Conservation (phyloP, 2,329 filamentous ascomycete genomes). For the Verticillium klebahnii region DNA sequence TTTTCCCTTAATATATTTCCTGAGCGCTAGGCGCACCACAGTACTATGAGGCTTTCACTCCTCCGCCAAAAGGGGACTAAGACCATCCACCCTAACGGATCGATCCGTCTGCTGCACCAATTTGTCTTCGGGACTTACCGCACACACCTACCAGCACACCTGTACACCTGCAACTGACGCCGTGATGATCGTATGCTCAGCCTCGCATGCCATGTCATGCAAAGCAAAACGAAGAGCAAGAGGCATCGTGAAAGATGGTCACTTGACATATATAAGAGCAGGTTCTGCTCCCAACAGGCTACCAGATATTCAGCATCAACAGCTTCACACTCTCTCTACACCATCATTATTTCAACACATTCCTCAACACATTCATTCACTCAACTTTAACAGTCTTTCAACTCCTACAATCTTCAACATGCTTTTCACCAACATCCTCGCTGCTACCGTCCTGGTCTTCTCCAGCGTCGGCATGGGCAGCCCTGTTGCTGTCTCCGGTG, state of each 20-base stretch:
- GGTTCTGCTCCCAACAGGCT: not conserved
- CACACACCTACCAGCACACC: not conserved
- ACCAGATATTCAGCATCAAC: not conserved
- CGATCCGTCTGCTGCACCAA: not conserved
- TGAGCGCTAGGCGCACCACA: not conserved
- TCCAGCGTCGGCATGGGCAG: not conserved
- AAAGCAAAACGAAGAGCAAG: not conserved
- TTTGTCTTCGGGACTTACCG: not conserved
- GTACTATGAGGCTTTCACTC: not conserved
- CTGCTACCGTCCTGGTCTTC: not conserved
- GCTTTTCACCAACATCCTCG: conserved; percentile 1
- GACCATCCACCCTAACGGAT: not conserved
- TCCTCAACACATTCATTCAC: not conserved
- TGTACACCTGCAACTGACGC: not conserved
- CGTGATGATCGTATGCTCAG: not conserved
- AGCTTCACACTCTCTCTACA: not conserved
- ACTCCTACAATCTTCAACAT: not conserved
- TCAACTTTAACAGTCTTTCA: not conserved
- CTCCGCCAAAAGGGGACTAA: not conserved
- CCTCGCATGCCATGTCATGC: not conserved
- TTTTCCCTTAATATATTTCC: not conserved
- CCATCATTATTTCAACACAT: not conserved
- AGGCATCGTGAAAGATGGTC: not conserved
- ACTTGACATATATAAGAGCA: not conserved
- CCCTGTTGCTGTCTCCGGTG: not conserved